Evolutionary conservation across 2,329 filamentous ascomycete genomes (phyloP).

Genomic region (Paracoccidioides lutzii): DNA sequence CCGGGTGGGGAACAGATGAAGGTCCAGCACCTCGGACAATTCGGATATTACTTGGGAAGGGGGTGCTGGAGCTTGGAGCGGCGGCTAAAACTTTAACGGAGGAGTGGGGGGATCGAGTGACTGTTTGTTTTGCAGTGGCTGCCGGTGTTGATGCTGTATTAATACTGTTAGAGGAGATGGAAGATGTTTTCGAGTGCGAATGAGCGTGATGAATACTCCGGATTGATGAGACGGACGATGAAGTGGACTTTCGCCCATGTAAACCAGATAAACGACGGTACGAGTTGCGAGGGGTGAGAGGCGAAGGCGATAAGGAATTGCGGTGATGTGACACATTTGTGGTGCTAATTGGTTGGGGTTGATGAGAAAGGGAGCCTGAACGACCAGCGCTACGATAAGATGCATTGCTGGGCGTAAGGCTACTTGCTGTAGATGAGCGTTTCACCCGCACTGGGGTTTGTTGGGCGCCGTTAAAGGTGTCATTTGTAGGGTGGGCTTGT

Average conservation of each 20-base stretch:
- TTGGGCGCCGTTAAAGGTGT: constrained; percentile 16
- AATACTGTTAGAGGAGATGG: constrained; percentile 70
- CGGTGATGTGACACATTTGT: constrained; percentile 33
- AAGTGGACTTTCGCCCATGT: constrained; percentile 86
- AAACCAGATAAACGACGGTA: constrained; percentile 77
- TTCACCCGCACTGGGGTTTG: constrained; percentile 28
- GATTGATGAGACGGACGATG: constrained; percentile 84
- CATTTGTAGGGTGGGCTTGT: constrained; percentile 12
- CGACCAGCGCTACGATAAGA: constrained; percentile 28
- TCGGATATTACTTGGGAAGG: constrained; percentile 76
- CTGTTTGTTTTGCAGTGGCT: constrained; percentile 37
- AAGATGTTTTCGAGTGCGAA: constrained; percentile 86
- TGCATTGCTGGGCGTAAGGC: constrained; percentile 29
- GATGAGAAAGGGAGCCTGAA: constrained; percentile 27
- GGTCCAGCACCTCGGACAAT: constrained; percentile 48
- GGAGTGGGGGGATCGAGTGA: constrained; percentile 65
- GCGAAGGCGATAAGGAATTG: constrained; percentile 73
- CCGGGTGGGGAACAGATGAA: constrained; percentile 11
- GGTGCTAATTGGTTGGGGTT: constrained; percentile 25
- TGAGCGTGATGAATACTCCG: constrained; percentile 82
- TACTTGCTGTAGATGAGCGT: constrained; percentile 30
- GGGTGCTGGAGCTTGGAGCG: constrained; percentile 57
- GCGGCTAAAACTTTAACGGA: constrained; percentile 92
- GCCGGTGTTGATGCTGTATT: constrained; percentile 56
- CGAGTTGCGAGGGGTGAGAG: constrained; percentile 75